Evolutionary conservation across 1,284 basidiomycete genomes (phyloP), one percentile per base, ranked within the genome.

Genomic region (Inonotus obliquus): DNA sequence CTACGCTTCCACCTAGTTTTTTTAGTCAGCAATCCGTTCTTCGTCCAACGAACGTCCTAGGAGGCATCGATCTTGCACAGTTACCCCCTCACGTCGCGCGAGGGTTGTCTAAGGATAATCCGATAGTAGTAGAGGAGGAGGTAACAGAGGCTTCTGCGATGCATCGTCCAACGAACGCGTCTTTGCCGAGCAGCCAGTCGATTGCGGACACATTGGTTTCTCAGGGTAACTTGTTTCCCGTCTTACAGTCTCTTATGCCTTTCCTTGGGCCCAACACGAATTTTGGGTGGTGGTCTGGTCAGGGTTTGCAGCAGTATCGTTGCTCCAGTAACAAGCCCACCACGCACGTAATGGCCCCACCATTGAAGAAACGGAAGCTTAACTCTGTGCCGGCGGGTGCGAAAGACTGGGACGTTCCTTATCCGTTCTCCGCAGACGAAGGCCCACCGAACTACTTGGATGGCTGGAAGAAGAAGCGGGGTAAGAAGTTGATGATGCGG

Each of bases 401-500:
- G 6, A 77, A 71, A 3, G 87, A 90, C 69, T 91, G 89, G 89
- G 87, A 91, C 67, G 80, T 90, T 0, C 89, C 89, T 0, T 91
- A 86, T 69, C 89, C 89, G 7, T 91, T 91, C 65, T 73, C 76
- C 19, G 73, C 77, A 44, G 88, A 87, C 29, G 85, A 91, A 67
- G 89, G 86, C 1, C 86, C 89, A 0, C 71, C 79, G 21, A 74
- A 77, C 21, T 91, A 90, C 69, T 76, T 74, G 6, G 69, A 75
- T 54, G 82, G 74, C 37, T 90, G 89, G 89, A 80, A 83, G 64
- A 77, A 74, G 56, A 79, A 86, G 45, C 80, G 88, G 35, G 79
- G 81, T 4, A 83, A 81, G 63, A 81, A 81, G 66, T 74, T 91
- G 23, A 74, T 88, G 21, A 74, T 76, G 2, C 84, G 91, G 67